Evolutionary conservation across 768 basidiomycete genomes (phyloP), one percentile per base, ranked within the genome.

Genomic region (Panus rudis): DNA sequence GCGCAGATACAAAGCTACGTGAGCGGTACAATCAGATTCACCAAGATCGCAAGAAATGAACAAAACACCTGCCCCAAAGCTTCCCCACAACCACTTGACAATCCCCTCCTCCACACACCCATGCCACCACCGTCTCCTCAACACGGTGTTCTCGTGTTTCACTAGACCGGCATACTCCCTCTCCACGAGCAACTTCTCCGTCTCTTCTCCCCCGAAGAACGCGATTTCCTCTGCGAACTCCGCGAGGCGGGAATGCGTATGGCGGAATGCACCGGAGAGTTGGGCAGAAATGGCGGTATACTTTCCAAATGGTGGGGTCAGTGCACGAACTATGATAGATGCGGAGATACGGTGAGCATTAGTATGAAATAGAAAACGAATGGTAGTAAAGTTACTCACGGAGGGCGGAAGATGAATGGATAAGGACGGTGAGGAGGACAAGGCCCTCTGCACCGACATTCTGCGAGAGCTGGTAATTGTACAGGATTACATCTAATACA

Each of bases 71-170:
- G 92, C 82, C 28, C 94, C 94, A 60, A 93, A 84, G 59, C 83
- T 85, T 52, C 94, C 93, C 94, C 94, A 99, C 6, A 93, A 56
- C 84, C 84, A 97, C 65, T 99, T 98, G 55, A 97, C 84, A 33
- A 99, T 81, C 2, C 89, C 92, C 63, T 98, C 94, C 62, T 99
- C 94, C 14, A 84, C 76, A 57, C 92, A 86, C 2, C 84, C 80
- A 62, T 94, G 90, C 84, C 84, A 89, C 75, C 93, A 88, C 25
- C 84, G 71, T 49, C 85, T 80, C 21, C 75, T 66, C 52, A 93
- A 69, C 2, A 93, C 84, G 45, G 74, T 73, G 51, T 84, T 84
- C 61, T 92, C 85, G 52, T 98, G 94, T 57, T 80, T 81, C 45
- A 94, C 73, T 20, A 94, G 71, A 6, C 78, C 76, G 22, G 84